A percentile compares a stretch with the other conserved stretches of the same genome.
These are phyloP conservation scores for Garcia nutans DNA, from an alignment of 345 rosid species.

Conservation along the genomic window DNA sequence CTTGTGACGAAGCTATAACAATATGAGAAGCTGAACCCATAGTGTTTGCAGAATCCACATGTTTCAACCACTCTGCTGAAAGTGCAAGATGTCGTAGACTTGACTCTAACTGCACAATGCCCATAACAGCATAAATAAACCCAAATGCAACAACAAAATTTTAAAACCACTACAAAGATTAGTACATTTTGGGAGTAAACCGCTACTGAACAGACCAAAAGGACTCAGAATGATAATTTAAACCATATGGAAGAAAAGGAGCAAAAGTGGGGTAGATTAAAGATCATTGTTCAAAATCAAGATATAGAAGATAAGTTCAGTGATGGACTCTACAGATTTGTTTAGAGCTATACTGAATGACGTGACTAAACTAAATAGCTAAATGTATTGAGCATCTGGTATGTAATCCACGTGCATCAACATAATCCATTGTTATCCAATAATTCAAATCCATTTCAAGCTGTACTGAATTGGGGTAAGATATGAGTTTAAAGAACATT, in stretches of 20 bases:
- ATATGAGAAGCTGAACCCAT: constrained; percentile 80
- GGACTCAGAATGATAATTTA: not conserved
- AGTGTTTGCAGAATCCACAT: constrained; percentile 57
- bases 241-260: not conserved
- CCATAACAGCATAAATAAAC: constrained; percentile 21
- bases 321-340: constrained; percentile 1
- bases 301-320: not conserved
- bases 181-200: constrained; percentile 5
- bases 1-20: constrained; percentile 50
- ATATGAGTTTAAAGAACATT: not conserved
- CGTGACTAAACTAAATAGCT: not conserved
- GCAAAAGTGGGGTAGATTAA: no score
- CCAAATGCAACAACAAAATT: not conserved
- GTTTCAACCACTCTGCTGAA: constrained; percentile 77
- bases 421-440: not conserved
- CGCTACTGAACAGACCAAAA: not conserved
- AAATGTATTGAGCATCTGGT: not conserved
- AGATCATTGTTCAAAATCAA: not conserved
- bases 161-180: not conserved
- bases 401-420: not conserved
- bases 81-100: constrained; percentile 69
- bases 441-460: not conserved
- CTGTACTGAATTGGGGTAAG: not conserved
- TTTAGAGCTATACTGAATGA: not conserved
- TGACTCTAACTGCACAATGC: constrained; percentile 68